Evolutionary conservation across 805 yeast genomes (phyloP), one percentile per base, ranked within the genome.

Genomic region (Kuraishia cidri): DNA sequence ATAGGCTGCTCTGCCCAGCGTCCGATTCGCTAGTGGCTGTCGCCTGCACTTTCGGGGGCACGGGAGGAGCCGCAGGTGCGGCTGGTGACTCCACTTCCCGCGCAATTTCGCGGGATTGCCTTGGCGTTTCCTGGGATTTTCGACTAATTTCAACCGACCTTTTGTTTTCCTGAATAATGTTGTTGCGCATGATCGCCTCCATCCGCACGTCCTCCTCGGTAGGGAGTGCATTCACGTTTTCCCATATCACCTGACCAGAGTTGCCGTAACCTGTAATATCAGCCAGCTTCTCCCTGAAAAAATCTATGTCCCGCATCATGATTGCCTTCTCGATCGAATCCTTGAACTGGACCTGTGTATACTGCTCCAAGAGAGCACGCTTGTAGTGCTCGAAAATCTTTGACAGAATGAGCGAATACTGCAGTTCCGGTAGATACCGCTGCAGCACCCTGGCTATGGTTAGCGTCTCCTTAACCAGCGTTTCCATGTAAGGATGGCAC

Each of bases 401-500:
- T 46, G 65, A 61, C 34, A 73, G 48, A 19, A 73, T 60, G 4
- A 58, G 39, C 5, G 68, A 45, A 39, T 66, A 65, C 35, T 72
- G 73, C 12, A 55, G 40, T 31, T 64, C 64, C 0, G 81, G 74
- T 25, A 81, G 55, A 45, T 76, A 75, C 37, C 72, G 69, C 26
- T 65, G 66, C 18, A 80, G 58, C 5, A 77, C 79, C 37, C 72
- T 69, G 2, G 76, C 62, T 18, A 82, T 75, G 0, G 81, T 74
- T n/a, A 64, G 45, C 0, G 85, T 76, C 37, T 81, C 87, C 40
- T 73, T 76, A 29, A 79, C 77, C 25, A 81, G 52, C 2, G 67
- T 65, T 36, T 69, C 76, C 83, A 81, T 79, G 46, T 78, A 81
- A 22, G 52, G 58, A 46, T 78, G 79, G 28, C 75, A 74, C 32